These are phyloP conservation scores for Ceratocystis albifundus DNA, from an alignment of 2,329 filamentous ascomycete species.

Conservation along the genomic window DNA sequence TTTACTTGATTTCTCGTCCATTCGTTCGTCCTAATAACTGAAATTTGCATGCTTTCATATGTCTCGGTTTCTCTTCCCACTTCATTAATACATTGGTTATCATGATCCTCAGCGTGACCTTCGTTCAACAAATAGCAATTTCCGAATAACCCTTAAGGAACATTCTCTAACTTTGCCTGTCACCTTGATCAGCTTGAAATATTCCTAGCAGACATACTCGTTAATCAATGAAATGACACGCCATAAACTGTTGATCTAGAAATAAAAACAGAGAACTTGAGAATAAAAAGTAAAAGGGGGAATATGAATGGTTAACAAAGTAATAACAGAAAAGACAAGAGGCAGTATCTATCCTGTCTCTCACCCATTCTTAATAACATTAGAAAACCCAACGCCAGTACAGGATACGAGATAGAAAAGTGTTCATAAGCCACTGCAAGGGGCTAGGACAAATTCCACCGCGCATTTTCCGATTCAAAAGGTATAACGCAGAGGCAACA, in stretches of 20 bases:
- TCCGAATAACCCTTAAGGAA: background rate
- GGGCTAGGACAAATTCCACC: conserved; percentile 19
- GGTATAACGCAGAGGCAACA: conserved; percentile 23
- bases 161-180: too few species aligned
- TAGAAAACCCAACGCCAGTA: conserved; percentile 23
- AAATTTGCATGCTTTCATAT: background rate
- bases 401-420: conserved; percentile 19
- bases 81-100: background rate
- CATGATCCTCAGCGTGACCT: background rate
- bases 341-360: conserved; percentile 16
- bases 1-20: background rate
- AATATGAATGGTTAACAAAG: conserved; percentile 24
- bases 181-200: too few species aligned
- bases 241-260: conserved; percentile 3
- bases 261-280: conserved; percentile 10
- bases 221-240: conserved; percentile 29
- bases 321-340: conserved; percentile 22
- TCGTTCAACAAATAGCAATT: background rate
- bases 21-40: background rate
- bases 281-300: conserved; percentile 19
- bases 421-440: conserved; percentile 16
- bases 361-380: conserved; percentile 18
- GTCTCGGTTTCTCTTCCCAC: background rate
- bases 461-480: conserved; percentile 22
- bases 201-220: too few species aligned